These are phyloP conservation scores for Wickerhamiella galacta DNA, from an alignment of 805 yeast genomes.

Conservation along the genomic window DNA sequence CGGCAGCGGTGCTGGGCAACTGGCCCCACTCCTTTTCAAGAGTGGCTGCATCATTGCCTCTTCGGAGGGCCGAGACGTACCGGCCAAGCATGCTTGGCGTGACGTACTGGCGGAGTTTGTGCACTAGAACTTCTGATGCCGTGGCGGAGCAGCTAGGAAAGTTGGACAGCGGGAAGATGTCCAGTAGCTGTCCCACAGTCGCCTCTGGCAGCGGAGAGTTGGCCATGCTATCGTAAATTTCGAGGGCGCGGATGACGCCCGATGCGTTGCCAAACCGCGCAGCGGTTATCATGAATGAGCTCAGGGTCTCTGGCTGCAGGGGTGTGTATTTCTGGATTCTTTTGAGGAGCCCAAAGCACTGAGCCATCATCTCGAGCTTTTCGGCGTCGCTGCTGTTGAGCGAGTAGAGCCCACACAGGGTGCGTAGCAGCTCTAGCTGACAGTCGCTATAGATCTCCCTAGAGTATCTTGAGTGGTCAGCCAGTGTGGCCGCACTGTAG, in stretches of 20 bases:
- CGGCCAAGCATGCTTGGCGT: conserved; percentile 3
- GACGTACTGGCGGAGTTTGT: conserved; percentile 1
- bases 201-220: conserved; percentile 4
- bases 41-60: conserved; percentile 11
- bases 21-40: conserved; percentile 14
- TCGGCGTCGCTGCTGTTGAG: not conserved
- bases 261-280: conserved; percentile 17
- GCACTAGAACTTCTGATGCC: conserved; percentile 1
- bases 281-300: conserved; percentile 11
- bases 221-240: conserved; percentile 6
- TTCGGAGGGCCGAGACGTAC: conserved; percentile 16
- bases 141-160: conserved; percentile 2
- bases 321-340: conserved; percentile 10
- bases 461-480: conserved; percentile 9
- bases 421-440: conserved; percentile 10
- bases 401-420: not conserved
- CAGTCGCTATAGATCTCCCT: conserved; percentile 14
- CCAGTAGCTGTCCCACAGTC: conserved; percentile 12
- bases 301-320: conserved; percentile 12
- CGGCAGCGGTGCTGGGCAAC: not conserved
- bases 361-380: conserved; percentile 14
- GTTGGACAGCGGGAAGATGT: conserved; percentile 14
- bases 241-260: conserved; percentile 14
- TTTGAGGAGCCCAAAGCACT: conserved; percentile 15
- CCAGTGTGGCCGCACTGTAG: conserved; percentile 13